Base-by-base conservation (phyloP, 2,329 filamentous ascomycete genomes). In the Aspergillus sergii region DNA sequence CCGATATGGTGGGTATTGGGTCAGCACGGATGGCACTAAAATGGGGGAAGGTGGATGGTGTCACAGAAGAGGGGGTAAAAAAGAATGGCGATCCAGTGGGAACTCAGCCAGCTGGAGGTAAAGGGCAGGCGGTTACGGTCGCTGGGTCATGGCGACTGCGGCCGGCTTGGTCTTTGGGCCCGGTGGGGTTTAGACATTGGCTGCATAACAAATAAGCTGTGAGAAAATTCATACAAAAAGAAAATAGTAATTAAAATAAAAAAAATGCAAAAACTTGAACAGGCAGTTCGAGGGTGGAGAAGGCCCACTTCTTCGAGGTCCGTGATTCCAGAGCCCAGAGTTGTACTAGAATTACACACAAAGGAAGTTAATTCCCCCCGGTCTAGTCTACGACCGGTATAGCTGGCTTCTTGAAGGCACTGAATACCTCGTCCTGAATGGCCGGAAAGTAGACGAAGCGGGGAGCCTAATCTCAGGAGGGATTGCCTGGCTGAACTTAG, bases 1-100 rank as follows among this genome's bases (percentile, higher is more conserved):
- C 67, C 68, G 58, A 62, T 66, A 65, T 51, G 65, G 66, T 70
- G 68, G 67, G 60, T 65, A 61, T 64, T 66, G 67, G 65, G 61
- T 57, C 59, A 58, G 59, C 55, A 36, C 58, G 48, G 60, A 63
- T 57, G 56, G 48, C 43, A 26, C 51, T 23, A 64, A 61, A 65
- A 59, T 58, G 59, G 57, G 57, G 32, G n/a, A 21, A n/a, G 30
- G 7, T 32, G 50, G 51, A 55, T 55, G 32, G 51, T 55, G 51
- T 46, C 36, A 56, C 32, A 58, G 60, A 61, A 55, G 51, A 55
- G 51, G 61, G 58, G 57, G 51, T n/a, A 8, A 9, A 23, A 32
- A 57, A 61, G 55, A 50, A 55, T 57, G 53, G 53, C 57, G 61
- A 66, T 64, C 58, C 54, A 53, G 56, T 58, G 58, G 50, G 43